Base-by-base conservation (phyloP, 2,329 filamentous ascomycete genomes). In the Hymenoscyphus albidus region DNA sequence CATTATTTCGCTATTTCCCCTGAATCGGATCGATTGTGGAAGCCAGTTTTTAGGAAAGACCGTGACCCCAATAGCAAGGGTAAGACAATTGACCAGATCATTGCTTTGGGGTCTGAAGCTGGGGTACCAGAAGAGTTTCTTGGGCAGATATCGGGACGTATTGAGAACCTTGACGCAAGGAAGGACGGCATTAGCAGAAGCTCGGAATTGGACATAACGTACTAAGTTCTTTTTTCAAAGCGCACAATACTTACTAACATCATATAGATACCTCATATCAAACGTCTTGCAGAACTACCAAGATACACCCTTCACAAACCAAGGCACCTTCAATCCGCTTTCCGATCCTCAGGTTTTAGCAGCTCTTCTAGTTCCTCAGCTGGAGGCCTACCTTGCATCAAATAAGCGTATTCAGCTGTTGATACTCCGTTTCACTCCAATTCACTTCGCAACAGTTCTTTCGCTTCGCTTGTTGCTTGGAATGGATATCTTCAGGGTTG, bases 161-260 rank as follows among this genome's bases (percentile, higher is more conserved):
- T 89, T 12, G 85, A 88, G 69, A 82, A 79, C 62, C 75, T 88
- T 3, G 85, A 85, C 0, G 78, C 75, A 6, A 83, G 83, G 65
- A 74, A 79, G 0, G 80, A 77, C 58, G 82, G 83, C 0, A 71
- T 79, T 10, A 82, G 79, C 18, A 80, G 82, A 48, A 85, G 82
- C 65, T 85, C 83, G 16, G 80, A 82, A 44, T 73, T 88, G n/a
- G 83, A 88, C 70, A 77, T 88, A 38, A 80, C 84, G 84, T 87
- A 77, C 12, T 38, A 5, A 51, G 18, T 56, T 13, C 14, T 12
- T 27, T 35, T 35, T 59, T 48, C 63, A 70, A 59, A 69, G 3
- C 48, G n/a, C 13, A 57, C 14, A 18, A 39, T 10, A 9, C 18
- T 51, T 54, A 38, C 66, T 65, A 1, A 56, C 22, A 6, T 27